Evolutionary conservation across 371 early-diverging fungal genomes (phyloP), one percentile per base, ranked within the genome.

Genomic region (Actinomucor elegans): DNA sequence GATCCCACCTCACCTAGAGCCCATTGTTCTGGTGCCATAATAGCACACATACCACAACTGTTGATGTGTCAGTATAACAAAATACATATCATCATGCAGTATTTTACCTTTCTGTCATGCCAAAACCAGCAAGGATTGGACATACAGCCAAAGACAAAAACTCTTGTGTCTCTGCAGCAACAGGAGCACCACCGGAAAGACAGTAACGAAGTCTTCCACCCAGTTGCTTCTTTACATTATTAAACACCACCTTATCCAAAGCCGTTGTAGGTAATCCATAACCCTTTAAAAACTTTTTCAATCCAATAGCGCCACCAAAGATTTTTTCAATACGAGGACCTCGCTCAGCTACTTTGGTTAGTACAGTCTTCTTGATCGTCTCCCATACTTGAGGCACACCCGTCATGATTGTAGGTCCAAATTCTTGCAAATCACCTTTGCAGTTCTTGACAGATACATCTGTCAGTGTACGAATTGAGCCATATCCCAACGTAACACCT

Each of bases 381-480:
- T 94, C 93, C 93, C 93, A 94, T 1, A 95, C 95, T 26, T 90
- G 92, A 15, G 96, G 94, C 5, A 98, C 94, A 60, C 95, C 95
- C n/a, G 92, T 84, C 84, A 99, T 86, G 43, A 98, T 65, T 14
- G 94, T 91, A 4, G 99, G 99, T 7, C 85, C 78, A 56, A 95
- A 82, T 57, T 92, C 96, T 58, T 89, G 83, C 63, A 97, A 85
- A 80, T 99, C 99, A 26, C 97, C 96, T 52, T 86, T 75, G 73
- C 98, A 94, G 64, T 94, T 87, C 56, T 94, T 91, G 24, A 94
- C 92, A 32, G 90, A 88, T 5, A 90, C 87, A 63, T 98, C 92
- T 21, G 93, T 92, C 51, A 97, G 79, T 0, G 95, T 94, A 43
- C 90, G 84, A 23, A 88, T 81, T 8, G 80, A 78, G 28, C 92